A percentile compares a stretch with the other conserved stretches of the same genome.
Evolutionary conservation across 2,329 filamentous ascomycete genomes (phyloP).

Genomic region (Chaetomium sp.): DNA sequence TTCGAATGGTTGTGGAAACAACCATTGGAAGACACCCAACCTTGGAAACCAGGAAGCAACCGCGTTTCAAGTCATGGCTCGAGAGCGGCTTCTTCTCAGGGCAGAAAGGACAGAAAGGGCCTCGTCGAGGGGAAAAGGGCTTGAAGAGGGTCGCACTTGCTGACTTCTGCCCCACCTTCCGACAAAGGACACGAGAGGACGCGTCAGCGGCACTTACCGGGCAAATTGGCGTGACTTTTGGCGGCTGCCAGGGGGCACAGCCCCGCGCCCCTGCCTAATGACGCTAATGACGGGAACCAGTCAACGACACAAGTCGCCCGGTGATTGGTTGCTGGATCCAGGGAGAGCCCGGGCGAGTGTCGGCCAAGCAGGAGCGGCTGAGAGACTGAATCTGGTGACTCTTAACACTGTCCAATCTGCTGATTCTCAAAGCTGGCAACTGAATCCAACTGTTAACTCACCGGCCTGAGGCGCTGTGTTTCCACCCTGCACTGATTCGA

Average conservation of each 20-base stretch:
- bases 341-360: neutral
- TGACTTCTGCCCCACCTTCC: neutral
- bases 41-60: neutral
- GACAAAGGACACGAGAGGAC: constrained; percentile 20
- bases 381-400: neutral
- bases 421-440: neutral
- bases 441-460: neutral
- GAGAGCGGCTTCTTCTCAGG: neutral
- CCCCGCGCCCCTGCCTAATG: constrained; percentile 10
- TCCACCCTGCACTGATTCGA: neutral
- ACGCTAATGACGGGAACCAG: too few relatives aligned
- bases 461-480: neutral
- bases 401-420: neutral
- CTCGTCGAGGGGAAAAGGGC: neutral
- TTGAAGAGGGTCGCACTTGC: neutral
- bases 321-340: constrained; percentile 11
- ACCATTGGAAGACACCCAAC: neutral
- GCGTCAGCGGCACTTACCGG: constrained; percentile 35
- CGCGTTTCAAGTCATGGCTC: neutral
- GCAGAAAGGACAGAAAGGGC: neutral
- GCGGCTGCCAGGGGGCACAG: constrained; percentile 20
- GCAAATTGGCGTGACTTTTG: constrained; percentile 22
- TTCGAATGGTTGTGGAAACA: neutral
- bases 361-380: constrained; percentile 2
- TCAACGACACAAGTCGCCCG: neutral